Evolutionary conservation across 345 rosid genomes (phyloP).

Genomic region (Mallotus nudiflorus): DNA sequence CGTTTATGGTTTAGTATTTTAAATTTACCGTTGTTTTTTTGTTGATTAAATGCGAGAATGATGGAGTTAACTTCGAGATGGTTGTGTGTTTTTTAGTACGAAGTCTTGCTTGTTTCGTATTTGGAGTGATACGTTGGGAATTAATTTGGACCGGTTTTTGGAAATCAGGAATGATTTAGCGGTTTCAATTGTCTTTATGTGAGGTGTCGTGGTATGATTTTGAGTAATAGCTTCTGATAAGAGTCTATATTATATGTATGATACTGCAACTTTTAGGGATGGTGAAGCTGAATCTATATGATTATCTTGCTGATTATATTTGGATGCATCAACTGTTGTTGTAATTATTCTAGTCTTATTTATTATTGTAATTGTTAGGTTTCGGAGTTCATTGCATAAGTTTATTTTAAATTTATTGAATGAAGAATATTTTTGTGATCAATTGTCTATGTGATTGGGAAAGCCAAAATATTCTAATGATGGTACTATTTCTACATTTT

Average conservation of each 20-base stretch:
- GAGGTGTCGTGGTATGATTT: not conserved
- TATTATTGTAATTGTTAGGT: not conserved
- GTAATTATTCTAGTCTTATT: too few species aligned
- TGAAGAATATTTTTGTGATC: not conserved
- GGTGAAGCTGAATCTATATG: slow-evolving; percentile 5
- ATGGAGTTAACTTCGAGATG: not conserved
- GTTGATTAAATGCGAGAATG: not conserved
- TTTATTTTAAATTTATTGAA: not conserved
- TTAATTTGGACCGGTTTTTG: not conserved
- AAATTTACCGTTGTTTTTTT: not conserved
- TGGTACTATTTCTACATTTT: not conserved
- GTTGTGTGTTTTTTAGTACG: not conserved
- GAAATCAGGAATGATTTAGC: not conserved
- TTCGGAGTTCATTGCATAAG: too few species aligned
- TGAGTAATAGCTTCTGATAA: not conserved
- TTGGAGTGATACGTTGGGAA: not conserved
- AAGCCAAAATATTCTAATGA: too few species aligned
- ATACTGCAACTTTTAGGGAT: too few species aligned
- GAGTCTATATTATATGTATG: too few species aligned
- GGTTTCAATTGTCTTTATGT: not conserved
- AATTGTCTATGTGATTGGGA: not conserved
- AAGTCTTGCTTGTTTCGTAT: not conserved
- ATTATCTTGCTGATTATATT: not conserved
- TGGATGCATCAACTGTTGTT: too few species aligned
- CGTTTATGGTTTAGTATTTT: not conserved